Percentiles rank a stretch among this genome's conserved stretches.
These are phyloP conservation scores for Esteya vermicola DNA, from an alignment of 2,329 filamentous ascomycete species.

Conservation along the genomic window DNA sequence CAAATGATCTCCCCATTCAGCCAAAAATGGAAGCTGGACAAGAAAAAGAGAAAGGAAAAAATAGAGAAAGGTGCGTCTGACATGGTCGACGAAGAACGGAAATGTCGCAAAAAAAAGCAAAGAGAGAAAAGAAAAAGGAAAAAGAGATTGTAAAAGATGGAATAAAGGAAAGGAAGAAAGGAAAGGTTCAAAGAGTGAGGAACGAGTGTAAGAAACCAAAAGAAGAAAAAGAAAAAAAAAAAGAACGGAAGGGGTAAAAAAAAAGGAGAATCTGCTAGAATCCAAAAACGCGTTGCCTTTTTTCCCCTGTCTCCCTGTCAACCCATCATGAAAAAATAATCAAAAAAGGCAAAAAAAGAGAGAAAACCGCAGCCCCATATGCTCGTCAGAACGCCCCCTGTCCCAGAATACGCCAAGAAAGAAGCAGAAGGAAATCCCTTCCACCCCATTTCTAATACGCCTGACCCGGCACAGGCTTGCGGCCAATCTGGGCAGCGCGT, in stretches of 20 bases:
- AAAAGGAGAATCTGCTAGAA: background rate
- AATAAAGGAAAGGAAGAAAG: background rate
- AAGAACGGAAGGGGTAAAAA: no score
- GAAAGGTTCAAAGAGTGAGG: background rate
- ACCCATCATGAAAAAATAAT: background rate
- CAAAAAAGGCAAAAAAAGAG: background rate
- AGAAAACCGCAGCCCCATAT: background rate
- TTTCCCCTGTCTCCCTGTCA: background rate
- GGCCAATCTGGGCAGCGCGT: slow-evolving; percentile 21
- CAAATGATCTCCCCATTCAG: no score
- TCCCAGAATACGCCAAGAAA: background rate
- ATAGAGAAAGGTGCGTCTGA: no score
- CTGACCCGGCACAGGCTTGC: slow-evolving; percentile 44
- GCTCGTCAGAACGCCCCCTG: background rate
- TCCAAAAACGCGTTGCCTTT: background rate
- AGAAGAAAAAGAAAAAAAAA: background rate
- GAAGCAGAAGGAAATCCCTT: background rate
- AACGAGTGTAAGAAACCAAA: background rate
- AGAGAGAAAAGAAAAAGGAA: background rate
- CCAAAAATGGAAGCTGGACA: background rate
- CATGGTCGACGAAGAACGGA: no score
- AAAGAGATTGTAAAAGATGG: background rate
- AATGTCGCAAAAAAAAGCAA: background rate
- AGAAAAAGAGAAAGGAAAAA: background rate
- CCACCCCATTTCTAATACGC: slow-evolving; percentile 22